Percentiles rank a stretch among this genome's conserved stretches.
phyloP scores from a whole-genome alignment of 768 basidiomycete species.

The Xanthoconium purpureum region DNA sequence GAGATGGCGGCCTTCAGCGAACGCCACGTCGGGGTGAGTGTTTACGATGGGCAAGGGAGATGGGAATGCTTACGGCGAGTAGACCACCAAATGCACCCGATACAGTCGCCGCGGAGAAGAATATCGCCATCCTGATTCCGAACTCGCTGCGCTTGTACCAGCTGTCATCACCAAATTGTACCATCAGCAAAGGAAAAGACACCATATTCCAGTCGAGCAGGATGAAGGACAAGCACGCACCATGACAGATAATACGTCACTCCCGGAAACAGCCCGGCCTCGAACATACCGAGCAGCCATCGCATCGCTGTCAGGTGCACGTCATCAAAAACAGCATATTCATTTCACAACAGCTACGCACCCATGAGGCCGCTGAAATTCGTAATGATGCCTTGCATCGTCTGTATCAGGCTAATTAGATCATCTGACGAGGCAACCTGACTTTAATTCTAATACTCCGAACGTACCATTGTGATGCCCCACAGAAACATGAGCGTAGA shows the following conservation, averaged over 20 bases:
- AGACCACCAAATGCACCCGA: slow-evolving; percentile 82
- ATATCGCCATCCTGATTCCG: slow-evolving; percentile 60
- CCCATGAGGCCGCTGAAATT: slow-evolving; percentile 69
- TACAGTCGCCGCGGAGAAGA: slow-evolving; percentile 76
- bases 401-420: slow-evolving; percentile 39
- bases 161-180: slow-evolving; percentile 20
- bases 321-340: neutral
- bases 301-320: slow-evolving; percentile 48
- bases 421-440: neutral
- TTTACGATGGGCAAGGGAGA: neutral
- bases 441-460: neutral
- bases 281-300: slow-evolving; percentile 71
- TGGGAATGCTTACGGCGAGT: slow-evolving; percentile 48
- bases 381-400: slow-evolving; percentile 66
- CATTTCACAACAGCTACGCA: slow-evolving; percentile 27
- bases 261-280: slow-evolving; percentile 44
- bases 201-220: too few relatives aligned
- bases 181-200: slow-evolving; percentile 38
- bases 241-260: slow-evolving; percentile 75
- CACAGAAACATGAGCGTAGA: slow-evolving; percentile 70
- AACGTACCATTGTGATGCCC: slow-evolving; percentile 69
- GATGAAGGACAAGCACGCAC: slow-evolving; percentile 33
- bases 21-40: neutral
- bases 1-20: slow-evolving; percentile 52
- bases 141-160: slow-evolving; percentile 75